A percentile compares a stretch with the other conserved stretches of the same genome.
phyloP scores from a whole-genome alignment of 2,329 filamentous ascomycete species.

The Endothia cerciana region DNA sequence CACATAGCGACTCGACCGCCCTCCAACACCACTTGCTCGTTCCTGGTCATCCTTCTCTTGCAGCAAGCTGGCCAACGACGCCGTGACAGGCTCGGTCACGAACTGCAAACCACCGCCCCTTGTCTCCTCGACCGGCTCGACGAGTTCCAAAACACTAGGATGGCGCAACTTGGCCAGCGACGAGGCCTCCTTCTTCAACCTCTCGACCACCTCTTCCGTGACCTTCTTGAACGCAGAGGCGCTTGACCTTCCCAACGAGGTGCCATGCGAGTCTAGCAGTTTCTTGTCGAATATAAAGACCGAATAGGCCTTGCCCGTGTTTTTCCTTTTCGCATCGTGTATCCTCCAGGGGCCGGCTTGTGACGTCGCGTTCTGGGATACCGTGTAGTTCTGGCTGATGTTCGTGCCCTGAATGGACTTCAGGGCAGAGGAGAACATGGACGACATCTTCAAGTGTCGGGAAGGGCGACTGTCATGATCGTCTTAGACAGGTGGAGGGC shows the following conservation, averaged over 20 bases:
- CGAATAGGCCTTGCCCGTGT: constrained; percentile 83
- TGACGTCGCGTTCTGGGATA: constrained; percentile 76
- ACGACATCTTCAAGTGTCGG: constrained; percentile 37
- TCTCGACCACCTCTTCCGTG: constrained; percentile 87
- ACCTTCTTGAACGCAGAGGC: constrained; percentile 75
- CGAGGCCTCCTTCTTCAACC: constrained; percentile 88
- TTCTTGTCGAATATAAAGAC: constrained; percentile 96
- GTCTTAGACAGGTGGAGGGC: background rate
- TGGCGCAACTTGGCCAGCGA: constrained; percentile 87
- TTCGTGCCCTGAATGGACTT: constrained; percentile 91
- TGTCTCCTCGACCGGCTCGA: constrained; percentile 94
- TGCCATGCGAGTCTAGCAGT: constrained; percentile 71
- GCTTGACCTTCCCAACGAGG: constrained; percentile 61
- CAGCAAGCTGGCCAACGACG: constrained; percentile 80
- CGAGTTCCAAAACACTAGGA: constrained; percentile 87
- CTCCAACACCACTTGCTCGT: constrained; percentile 66
- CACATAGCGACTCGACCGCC: constrained; percentile 77
- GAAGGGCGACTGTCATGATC: constrained; percentile 23
- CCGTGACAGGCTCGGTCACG: constrained; percentile 88
- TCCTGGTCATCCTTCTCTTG: constrained; percentile 91
- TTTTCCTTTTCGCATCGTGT: constrained; percentile 96
- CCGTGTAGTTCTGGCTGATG: constrained; percentile 88
- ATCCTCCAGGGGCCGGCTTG: constrained; percentile 95
- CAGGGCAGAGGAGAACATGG: constrained; percentile 90
- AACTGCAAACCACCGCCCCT: constrained; percentile 91